phyloP scores from a whole-genome alignment of 2,329 filamentous ascomycete genomes.

The Alternaria longipes region DNA sequence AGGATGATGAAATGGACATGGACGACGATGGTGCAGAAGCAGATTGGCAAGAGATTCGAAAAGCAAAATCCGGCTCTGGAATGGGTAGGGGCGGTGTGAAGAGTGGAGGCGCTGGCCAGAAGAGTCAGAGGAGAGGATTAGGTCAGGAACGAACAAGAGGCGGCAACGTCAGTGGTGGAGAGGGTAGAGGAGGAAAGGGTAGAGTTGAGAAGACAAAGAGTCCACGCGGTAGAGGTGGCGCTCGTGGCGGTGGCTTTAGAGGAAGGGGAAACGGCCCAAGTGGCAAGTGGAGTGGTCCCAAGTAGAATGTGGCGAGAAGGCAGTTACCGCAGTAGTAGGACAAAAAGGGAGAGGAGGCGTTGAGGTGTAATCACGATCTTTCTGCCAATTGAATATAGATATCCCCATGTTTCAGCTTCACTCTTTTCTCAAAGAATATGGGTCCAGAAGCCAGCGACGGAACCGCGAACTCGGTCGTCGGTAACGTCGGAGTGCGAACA shows the following conservation, averaged over 20 bases:
- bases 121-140: slow-evolving; percentile 47
- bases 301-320: slow-evolving; percentile 1
- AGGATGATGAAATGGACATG: slow-evolving; percentile 58
- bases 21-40: slow-evolving; percentile 53
- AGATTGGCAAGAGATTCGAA: slow-evolving; percentile 45
- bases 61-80: slow-evolving; percentile 46
- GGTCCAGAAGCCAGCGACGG: not conserved
- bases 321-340: not conserved
- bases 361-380: not conserved
- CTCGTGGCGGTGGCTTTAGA: slow-evolving; percentile 21
- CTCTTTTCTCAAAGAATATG: not conserved
- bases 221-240: slow-evolving; percentile 19
- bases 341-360: slow-evolving; percentile 12
- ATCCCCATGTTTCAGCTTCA: not conserved
- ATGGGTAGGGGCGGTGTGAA: slow-evolving; percentile 39
- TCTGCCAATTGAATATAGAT: not conserved
- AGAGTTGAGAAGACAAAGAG: slow-evolving; percentile 21
- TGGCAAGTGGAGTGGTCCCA: slow-evolving; percentile 20
- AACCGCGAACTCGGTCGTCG: not conserved
- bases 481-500: not conserved
- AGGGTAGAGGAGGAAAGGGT: slow-evolving; percentile 26
- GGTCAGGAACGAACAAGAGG: slow-evolving; percentile 49
- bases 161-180: slow-evolving; percentile 30
- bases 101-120: slow-evolving; percentile 27
- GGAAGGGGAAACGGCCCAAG: slow-evolving; percentile 13